A percentile compares a stretch with the other conserved stretches of the same genome.
Conservation (phyloP, 2,329 filamentous ascomycete species). For the Beauveria rudraprayagi region DNA sequence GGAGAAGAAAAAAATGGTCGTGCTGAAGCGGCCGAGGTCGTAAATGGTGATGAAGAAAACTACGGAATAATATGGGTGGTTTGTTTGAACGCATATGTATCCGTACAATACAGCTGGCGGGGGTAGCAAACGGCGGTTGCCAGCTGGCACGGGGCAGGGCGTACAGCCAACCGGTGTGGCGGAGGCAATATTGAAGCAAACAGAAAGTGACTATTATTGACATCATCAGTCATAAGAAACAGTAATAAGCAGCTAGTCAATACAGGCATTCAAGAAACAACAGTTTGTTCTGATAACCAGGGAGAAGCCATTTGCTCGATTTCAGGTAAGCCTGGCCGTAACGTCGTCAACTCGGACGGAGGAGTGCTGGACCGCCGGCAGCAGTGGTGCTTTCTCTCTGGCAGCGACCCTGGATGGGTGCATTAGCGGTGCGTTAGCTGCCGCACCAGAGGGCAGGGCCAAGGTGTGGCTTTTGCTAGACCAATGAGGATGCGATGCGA, state of each 20-base stretch:
- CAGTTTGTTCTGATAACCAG: no score
- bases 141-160: neutral
- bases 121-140: neutral
- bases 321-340: neutral
- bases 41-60: neutral
- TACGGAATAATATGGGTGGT: neutral
- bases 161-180: neutral
- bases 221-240: neutral
- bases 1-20: neutral
- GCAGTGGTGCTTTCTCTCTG: neutral
- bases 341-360: neutral
- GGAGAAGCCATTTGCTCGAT: neutral
- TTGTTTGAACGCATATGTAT: neutral
- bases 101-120: neutral
- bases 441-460: neutral
- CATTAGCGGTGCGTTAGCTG: conserved; percentile 4
- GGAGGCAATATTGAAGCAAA: neutral
- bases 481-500: neutral
- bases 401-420: neutral
- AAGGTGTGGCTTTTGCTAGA: neutral
- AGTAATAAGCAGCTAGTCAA: neutral
- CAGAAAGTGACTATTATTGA: neutral
- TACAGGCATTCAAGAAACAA: no score
- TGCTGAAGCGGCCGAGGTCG: neutral
- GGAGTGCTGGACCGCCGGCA: no score